Conservation (phyloP, 345 rosid species). For the Ceriops zippeliana region DNA sequence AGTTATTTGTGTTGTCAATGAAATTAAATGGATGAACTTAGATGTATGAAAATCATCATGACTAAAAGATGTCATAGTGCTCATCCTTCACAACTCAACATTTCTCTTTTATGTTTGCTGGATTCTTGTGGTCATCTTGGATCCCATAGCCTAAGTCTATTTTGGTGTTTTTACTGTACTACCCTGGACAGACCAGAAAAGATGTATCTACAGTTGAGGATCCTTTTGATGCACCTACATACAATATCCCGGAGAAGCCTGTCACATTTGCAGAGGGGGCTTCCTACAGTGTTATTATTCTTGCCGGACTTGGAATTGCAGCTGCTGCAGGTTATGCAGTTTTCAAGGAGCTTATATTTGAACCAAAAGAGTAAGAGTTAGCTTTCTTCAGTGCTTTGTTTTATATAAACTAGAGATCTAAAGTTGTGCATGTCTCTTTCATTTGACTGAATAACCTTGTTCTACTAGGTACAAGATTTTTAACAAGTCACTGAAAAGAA, state of each 20-base stretch:
- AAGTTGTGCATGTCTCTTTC: conserved; percentile 3
- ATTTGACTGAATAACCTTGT: conserved; percentile 7
- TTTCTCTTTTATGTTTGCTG: background rate
- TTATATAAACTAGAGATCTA: conserved; percentile 8
- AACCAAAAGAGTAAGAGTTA: conserved; percentile 84
- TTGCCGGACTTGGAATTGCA: conserved; percentile 90
- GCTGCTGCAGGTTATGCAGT: conserved; percentile 89
- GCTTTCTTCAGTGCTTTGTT: conserved; percentile 2
- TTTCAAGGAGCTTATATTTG: conserved; percentile 84
- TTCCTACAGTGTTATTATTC: conserved; percentile 79
- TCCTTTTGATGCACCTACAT: conserved; percentile 94
- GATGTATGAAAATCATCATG: background rate
- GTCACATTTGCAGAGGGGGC: conserved; percentile 94
- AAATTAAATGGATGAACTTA: background rate
- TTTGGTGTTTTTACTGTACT: background rate
- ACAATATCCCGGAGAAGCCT: conserved; percentile 90
- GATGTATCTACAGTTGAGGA: conserved; percentile 87
- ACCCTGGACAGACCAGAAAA: conserved; percentile 58
- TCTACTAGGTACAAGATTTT: conserved; percentile 73
- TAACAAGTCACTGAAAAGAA: conserved; percentile 79
- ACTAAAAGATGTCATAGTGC: background rate
- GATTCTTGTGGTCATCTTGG: background rate
- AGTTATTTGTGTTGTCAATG: background rate
- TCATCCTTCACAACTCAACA: background rate
- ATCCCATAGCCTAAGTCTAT: too few relatives aligned